Conservation (phyloP, 2,329 filamentous ascomycete genomes). For the Diaporthe citrichinensis region DNA sequence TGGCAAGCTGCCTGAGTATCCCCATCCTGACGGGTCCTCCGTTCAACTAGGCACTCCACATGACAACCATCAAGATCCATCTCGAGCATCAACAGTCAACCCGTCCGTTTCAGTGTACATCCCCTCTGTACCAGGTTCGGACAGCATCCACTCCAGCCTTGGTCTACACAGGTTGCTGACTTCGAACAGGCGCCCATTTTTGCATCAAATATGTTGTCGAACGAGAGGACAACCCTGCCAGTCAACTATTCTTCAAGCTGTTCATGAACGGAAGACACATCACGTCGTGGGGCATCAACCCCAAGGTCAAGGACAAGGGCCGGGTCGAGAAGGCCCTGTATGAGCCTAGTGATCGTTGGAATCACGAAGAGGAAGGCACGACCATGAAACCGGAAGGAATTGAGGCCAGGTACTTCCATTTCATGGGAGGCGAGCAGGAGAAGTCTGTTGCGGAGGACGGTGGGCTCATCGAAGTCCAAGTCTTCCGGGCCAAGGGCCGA, state of each 20-base stretch:
- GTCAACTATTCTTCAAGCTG: conserved; percentile 68
- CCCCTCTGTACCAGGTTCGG: conserved; percentile 66
- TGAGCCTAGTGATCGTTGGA: conserved; percentile 59
- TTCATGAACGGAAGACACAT: conserved; percentile 67
- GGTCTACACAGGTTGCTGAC: not conserved
- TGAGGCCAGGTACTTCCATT: conserved; percentile 66
- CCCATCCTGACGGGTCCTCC: conserved; percentile 66
- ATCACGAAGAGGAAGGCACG: conserved; percentile 54
- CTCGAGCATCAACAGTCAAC: conserved; percentile 51
- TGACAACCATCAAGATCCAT: conserved; percentile 47
- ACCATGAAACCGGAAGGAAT: conserved; percentile 56
- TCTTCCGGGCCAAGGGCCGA: conserved; percentile 66
- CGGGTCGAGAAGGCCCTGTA: conserved; percentile 63
- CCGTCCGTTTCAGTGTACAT: conserved; percentile 69
- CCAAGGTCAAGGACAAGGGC: conserved; percentile 52
- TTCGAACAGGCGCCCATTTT: conserved; percentile 63
- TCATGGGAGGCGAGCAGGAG: conserved; percentile 55
- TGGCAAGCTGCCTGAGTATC: conserved; percentile 65
- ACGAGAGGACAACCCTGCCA: conserved; percentile 51
- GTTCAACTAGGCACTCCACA: conserved; percentile 51
- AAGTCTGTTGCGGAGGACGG: conserved; percentile 65
- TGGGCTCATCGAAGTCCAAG: conserved; percentile 67
- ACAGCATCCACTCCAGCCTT: not conserved
- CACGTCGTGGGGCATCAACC: conserved; percentile 67
- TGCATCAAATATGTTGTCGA: conserved; percentile 64